phyloP scores from a whole-genome alignment of 768 basidiomycete genomes.

The Infundibulicybe gibba region DNA sequence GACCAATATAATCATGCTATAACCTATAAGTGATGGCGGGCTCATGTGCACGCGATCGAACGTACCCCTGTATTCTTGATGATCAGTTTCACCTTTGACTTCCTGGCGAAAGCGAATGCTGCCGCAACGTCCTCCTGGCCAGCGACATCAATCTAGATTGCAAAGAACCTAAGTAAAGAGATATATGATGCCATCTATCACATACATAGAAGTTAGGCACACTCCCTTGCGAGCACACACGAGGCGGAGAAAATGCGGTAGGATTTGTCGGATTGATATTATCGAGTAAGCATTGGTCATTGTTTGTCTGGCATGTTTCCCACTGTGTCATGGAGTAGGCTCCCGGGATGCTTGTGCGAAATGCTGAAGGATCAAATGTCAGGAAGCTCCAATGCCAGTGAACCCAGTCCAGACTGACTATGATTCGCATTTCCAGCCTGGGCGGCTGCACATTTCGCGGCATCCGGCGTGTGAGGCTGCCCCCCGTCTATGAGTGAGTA shows the following conservation, averaged over 20 bases:
- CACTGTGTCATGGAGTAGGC: slow-evolving; percentile 40
- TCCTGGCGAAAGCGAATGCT: slow-evolving; percentile 30
- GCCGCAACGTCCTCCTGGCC: slow-evolving; percentile 33
- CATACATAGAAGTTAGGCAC: slow-evolving; percentile 35
- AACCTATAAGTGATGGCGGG: neutral
- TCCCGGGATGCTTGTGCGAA: slow-evolving; percentile 11
- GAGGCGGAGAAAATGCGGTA: slow-evolving; percentile 17
- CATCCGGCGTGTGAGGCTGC: too few species aligned
- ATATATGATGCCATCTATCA: neutral
- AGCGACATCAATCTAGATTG: slow-evolving; percentile 26
- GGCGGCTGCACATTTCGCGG: too few species aligned
- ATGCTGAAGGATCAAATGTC: neutral
- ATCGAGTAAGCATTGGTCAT: slow-evolving; percentile 45
- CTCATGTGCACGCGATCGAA: neutral
- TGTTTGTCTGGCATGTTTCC: slow-evolving; percentile 50
- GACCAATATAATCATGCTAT: slow-evolving; percentile 47
- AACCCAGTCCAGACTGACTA: too few species aligned
- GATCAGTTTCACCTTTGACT: slow-evolving; percentile 32
- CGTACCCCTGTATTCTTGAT: slow-evolving; percentile 30
- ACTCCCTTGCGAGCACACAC: slow-evolving; percentile 31
- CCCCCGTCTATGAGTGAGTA: slow-evolving; percentile 2
- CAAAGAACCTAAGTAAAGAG: neutral
- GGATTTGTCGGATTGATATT: slow-evolving; percentile 26
- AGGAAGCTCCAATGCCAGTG: too few species aligned
- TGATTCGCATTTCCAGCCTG: too few species aligned